These are phyloP conservation scores for Holtermannia corniformis DNA, from an alignment of 768 basidiomycete species.

Conservation along the genomic window DNA sequence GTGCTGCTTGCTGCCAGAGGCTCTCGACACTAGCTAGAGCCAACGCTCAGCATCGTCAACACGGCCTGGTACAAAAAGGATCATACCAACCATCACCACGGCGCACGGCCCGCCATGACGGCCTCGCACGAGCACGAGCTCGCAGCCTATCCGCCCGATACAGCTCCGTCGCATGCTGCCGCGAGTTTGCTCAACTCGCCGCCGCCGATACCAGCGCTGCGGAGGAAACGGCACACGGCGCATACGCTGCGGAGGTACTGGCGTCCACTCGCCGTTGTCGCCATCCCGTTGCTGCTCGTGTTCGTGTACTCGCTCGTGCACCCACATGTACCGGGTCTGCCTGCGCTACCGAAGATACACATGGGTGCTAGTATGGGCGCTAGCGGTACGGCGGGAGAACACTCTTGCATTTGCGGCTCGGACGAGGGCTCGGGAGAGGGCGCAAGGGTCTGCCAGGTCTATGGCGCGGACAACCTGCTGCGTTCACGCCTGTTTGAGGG, in stretches of 20 bases:
- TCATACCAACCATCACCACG: background rate
- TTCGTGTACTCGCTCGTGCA: constrained; percentile 24
- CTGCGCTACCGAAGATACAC: constrained; percentile 20
- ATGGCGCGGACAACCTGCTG: constrained; percentile 24
- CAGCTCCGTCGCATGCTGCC: background rate
- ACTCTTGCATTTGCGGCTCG: background rate
- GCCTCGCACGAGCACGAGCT: background rate
- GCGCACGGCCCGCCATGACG: background rate
- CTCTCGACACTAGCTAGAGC: too few species aligned
- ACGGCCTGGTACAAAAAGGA: too few species aligned
- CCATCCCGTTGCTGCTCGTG: constrained; percentile 17
- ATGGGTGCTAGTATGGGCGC: constrained; percentile 1
- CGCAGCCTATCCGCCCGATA: background rate
- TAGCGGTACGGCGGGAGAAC: background rate
- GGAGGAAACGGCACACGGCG: background rate
- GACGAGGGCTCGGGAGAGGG: constrained; percentile 17
- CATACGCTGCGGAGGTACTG: constrained; percentile 10
- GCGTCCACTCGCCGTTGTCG: constrained; percentile 17
- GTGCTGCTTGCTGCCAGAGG: too few species aligned
- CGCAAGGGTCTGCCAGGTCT: constrained; percentile 25
- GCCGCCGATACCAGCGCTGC: too few species aligned
- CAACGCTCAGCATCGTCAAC: too few species aligned
- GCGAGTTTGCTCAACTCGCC: background rate
- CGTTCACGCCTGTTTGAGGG: constrained; percentile 22
- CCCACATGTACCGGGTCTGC: constrained; percentile 28